These are phyloP conservation scores for Phytophthora citricola DNA, from an alignment of 352 stramenopile genomes.

Conservation along the genomic window DNA sequence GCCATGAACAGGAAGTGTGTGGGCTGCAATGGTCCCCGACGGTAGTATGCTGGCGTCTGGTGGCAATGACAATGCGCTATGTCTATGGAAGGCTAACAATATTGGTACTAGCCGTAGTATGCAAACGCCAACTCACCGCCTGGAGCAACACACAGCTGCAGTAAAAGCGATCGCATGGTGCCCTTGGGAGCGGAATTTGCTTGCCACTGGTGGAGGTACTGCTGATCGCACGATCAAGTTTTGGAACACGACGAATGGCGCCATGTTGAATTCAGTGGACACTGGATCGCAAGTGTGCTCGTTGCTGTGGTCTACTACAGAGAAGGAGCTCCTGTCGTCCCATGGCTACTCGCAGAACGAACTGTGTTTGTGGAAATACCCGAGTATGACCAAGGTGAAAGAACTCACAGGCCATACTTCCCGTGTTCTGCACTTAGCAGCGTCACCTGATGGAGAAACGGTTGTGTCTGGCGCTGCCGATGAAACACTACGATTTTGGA, in stretches of 20 bases:
- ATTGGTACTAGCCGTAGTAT: constrained; percentile 67
- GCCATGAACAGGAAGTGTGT: constrained; percentile 98
- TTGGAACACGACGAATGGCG: constrained; percentile 97
- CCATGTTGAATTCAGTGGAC: constrained; percentile 96
- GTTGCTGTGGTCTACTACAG: constrained; percentile 93
- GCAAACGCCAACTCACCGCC: constrained; percentile 69
- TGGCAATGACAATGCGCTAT: constrained; percentile 98
- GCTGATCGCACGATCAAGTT: constrained; percentile 99
- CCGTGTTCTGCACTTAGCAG: constrained; percentile 96
- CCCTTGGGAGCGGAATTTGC: constrained; percentile 96
- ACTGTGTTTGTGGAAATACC: constrained; percentile 99
- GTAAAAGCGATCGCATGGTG: constrained; percentile 99
- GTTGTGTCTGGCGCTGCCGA: constrained; percentile 98
- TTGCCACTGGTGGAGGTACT: constrained; percentile 97
- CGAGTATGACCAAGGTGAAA: constrained; percentile 97
- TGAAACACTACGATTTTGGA: constrained; percentile 99
- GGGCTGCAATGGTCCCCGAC: constrained; percentile 97
- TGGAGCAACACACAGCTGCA: constrained; percentile 97
- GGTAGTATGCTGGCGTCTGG: constrained; percentile 96
- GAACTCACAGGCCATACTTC: constrained; percentile 98
- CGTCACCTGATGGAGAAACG: constrained; percentile 97
- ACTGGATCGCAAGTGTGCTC: constrained; percentile 98
- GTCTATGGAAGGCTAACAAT: constrained; percentile 95
- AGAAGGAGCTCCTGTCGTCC: constrained; percentile 96
- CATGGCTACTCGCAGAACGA: constrained; percentile 99